These are phyloP conservation scores for Ustilago hordei DNA, from an alignment of 1,284 basidiomycete genomes.

Conservation along the genomic window DNA sequence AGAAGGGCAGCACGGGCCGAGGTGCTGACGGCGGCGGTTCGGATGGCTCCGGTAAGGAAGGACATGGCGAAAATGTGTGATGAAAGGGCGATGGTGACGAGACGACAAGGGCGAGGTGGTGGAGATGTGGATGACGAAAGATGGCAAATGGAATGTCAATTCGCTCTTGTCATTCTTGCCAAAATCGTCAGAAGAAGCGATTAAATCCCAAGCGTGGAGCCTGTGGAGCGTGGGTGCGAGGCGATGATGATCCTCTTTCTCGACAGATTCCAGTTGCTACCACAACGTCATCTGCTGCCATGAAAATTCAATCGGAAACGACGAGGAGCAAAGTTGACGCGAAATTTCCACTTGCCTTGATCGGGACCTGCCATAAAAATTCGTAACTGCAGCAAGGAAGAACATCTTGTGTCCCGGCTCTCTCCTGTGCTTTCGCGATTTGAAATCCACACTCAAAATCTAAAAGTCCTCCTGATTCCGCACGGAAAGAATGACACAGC, in stretches of 20 bases:
- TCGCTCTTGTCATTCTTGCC: background rate
- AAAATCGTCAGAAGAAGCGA: slow-evolving; percentile 17
- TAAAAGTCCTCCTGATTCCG: slow-evolving; percentile 13
- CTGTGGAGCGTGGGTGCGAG: background rate
- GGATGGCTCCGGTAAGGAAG: slow-evolving; percentile 63
- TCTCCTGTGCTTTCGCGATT: slow-evolving; percentile 21
- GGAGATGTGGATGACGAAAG: background rate
- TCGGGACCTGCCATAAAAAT: background rate
- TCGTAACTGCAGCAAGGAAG: slow-evolving; percentile 9
- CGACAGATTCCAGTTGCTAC: slow-evolving; percentile 2
- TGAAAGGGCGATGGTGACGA: slow-evolving; percentile 12
- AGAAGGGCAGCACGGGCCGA: slow-evolving; percentile 54
- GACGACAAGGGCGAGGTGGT: background rate
- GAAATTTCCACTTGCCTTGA: slow-evolving; percentile 32
- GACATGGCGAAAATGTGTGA: slow-evolving; percentile 45
- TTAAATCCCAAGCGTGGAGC: slow-evolving; percentile 12
- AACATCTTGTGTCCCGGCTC: slow-evolving; percentile 6
- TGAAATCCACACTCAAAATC: slow-evolving; percentile 11
- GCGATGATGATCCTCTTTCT: slow-evolving; percentile 8
- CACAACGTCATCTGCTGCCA: slow-evolving; percentile 30
- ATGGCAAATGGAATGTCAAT: background rate
- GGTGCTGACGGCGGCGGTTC: slow-evolving; percentile 60
- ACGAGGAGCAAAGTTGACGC: slow-evolving; percentile 10
- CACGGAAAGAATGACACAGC: slow-evolving; percentile 21
- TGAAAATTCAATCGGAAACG: slow-evolving; percentile 21